Evolutionary conservation across 306 rosid species (phyloP).

Genomic region (Sesbania bispinosa): DNA sequence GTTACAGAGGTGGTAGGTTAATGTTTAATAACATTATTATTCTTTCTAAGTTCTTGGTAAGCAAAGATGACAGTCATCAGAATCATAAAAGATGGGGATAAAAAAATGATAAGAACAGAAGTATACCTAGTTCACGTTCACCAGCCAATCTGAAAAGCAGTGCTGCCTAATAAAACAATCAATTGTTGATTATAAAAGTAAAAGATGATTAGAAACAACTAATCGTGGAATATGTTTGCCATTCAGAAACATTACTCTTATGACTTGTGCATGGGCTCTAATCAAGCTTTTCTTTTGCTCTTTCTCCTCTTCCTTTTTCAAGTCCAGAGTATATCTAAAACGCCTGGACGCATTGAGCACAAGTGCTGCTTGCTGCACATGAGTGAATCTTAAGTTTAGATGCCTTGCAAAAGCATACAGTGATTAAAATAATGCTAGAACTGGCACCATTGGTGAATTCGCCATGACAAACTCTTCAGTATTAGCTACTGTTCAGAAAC

Average conservation of each 20-base stretch:
- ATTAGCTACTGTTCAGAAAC: not conserved
- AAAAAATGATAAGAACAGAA: conserved; percentile 13
- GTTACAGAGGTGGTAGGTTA: not conserved
- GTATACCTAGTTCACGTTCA: conserved; percentile 71
- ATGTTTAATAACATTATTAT: not conserved
- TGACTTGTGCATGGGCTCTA: conserved; percentile 98
- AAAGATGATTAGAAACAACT: not conserved
- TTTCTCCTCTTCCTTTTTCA: conserved; percentile 71
- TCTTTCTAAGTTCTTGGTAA: conserved; percentile 8
- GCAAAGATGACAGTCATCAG: conserved; percentile 13
- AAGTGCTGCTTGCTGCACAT: conserved; percentile 89
- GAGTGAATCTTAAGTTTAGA: conserved; percentile 31
- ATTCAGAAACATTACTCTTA: conserved; percentile 64
- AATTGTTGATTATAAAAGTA: conserved; percentile 35
- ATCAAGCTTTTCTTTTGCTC: conserved; percentile 73
- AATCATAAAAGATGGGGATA: not conserved
- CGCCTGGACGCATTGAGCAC: conserved; percentile 96
- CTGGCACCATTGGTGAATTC: not conserved
- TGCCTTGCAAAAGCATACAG: conserved; percentile 21
- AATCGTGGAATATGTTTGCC: not conserved
- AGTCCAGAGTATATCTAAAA: conserved; percentile 90
- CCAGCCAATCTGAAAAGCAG: conserved; percentile 91
- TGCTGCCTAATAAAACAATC: conserved; percentile 69
- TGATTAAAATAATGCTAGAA: not conserved
- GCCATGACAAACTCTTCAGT: not conserved